A percentile compares a stretch with the other conserved stretches of the same genome.
Evolutionary conservation across 257 asterid species (phyloP).

Genomic region (Solanum phureja): DNA sequence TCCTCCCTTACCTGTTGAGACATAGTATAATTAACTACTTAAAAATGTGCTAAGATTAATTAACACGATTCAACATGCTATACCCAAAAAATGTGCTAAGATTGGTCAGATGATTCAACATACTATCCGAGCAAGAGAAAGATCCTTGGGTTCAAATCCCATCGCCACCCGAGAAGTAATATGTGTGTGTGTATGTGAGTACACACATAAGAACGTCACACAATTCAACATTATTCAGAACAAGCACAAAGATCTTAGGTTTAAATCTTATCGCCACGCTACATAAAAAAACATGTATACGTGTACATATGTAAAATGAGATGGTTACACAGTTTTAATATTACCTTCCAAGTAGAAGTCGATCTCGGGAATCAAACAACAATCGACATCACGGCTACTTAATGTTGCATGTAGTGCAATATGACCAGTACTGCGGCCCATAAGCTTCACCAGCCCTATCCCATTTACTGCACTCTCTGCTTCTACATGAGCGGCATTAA

Average conservation of each 20-base stretch:
- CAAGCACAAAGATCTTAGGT: not conserved
- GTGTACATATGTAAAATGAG: not conserved
- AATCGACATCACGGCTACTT: conserved; percentile 73
- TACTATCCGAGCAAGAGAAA: not conserved
- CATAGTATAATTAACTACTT: not conserved
- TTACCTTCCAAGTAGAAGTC: conserved; percentile 57
- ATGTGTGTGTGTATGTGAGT: no score
- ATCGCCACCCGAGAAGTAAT: not conserved
- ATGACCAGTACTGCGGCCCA: conserved; percentile 89
- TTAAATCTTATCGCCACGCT: no score
- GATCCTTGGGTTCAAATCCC: not conserved
- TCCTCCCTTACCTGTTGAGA: conserved; percentile 29
- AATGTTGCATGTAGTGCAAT: conserved; percentile 68
- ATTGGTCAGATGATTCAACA: not conserved
- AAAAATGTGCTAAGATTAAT: not conserved
- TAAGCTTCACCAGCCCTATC: conserved; percentile 69
- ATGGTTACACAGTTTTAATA: not conserved
- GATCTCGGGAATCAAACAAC: conserved; percentile 70
- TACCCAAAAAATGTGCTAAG: not conserved
- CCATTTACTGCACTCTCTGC: conserved; percentile 81
- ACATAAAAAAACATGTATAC: not conserved
- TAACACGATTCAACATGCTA: not conserved
- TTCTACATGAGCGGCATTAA: conserved; percentile 61
- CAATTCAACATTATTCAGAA: not conserved
- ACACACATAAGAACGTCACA: no score